Conservation (phyloP, 352 stramenopile species). For the Globisporangium middletonii region DNA sequence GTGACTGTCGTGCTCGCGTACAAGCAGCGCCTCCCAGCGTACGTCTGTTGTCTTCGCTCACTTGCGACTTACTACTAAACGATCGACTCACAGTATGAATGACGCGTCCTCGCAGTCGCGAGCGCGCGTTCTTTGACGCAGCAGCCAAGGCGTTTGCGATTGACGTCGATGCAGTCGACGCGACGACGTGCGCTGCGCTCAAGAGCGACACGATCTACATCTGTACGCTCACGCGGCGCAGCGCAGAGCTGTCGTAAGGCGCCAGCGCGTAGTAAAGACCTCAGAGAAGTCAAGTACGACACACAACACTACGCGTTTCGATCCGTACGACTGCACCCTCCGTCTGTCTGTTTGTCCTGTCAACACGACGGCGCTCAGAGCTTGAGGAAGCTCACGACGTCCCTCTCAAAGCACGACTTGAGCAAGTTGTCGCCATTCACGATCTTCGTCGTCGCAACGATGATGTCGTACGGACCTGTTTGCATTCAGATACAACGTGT, state of each 20-base stretch:
- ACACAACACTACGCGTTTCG: too few species aligned
- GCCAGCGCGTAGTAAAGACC: too few species aligned
- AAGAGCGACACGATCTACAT: conserved; percentile 43
- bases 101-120: conserved; percentile 11
- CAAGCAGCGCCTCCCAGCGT: conserved; percentile 58
- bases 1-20: conserved; percentile 47
- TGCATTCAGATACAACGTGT: not conserved
- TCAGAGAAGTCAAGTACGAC: too few species aligned
- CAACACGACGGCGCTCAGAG: conserved; percentile 21
- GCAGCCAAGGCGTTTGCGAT: conserved; percentile 35
- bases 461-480: conserved; percentile 85
- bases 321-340: too few species aligned
- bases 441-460: conserved; percentile 93
- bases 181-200: conserved; percentile 8
- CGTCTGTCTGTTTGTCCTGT: too few species aligned
- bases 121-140: conserved; percentile 38
- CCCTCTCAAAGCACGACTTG: conserved; percentile 85
- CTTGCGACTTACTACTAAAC: not conserved
- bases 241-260: not conserved
- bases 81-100: too few species aligned
- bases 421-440: conserved; percentile 80
- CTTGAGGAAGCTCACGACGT: conserved; percentile 72
- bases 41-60: conserved; percentile 5
- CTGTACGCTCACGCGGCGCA: conserved; percentile 20
- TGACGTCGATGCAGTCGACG: conserved; percentile 17